Evolutionary conservation across 2,329 filamentous ascomycete species (phyloP).

Genomic region (Nemania sp.): DNA sequence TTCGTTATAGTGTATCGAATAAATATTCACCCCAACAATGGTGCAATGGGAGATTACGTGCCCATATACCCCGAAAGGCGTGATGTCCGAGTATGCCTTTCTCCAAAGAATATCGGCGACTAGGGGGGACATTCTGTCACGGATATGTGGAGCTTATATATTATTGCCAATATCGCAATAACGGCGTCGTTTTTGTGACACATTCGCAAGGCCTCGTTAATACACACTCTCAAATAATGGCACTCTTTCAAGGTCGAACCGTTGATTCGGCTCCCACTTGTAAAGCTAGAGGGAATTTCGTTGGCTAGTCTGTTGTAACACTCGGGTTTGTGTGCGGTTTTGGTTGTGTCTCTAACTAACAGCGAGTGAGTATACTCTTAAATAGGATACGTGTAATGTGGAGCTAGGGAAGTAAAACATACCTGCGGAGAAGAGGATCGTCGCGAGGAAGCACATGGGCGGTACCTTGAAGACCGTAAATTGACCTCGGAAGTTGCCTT

Average conservation of each 20-base stretch:
- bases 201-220: neutral
- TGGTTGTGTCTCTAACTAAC: neutral
- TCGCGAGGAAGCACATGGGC: too few species aligned
- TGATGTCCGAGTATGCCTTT: too few species aligned
- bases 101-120: too few species aligned
- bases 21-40: slow-evolving; percentile 6
- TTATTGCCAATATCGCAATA: too few species aligned
- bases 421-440: too few species aligned
- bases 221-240: neutral
- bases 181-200: too few species aligned
- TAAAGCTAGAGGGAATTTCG: neutral
- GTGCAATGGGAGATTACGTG: too few species aligned
- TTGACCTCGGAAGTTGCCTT: too few species aligned
- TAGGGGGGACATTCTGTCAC: neutral
- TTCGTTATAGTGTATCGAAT: slow-evolving; percentile 23
- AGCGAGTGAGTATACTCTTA: neutral
- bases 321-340: neutral
- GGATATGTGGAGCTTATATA: too few species aligned
- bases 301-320: neutral
- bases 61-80: too few species aligned
- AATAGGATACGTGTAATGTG: too few species aligned
- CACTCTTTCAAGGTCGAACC: neutral
- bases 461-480: too few species aligned
- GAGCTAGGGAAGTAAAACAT: neutral
- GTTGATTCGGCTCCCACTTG: neutral